Conservation (phyloP, 352 stramenopile species). For the Pythium oligandrum region DNA sequence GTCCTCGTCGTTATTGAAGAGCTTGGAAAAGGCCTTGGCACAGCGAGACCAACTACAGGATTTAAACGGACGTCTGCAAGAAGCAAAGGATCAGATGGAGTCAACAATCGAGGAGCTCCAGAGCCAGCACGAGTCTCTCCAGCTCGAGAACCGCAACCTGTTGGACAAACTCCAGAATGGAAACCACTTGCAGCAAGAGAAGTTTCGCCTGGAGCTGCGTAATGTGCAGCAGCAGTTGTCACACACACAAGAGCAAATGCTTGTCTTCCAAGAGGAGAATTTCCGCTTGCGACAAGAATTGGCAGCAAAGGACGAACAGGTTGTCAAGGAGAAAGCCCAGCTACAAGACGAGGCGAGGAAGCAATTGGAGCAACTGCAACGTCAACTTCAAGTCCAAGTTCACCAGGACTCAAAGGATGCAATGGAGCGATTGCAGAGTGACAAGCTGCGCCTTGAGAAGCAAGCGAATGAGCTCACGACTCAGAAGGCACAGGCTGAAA, state of each 20-base stretch:
- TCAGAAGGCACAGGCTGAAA: constrained; percentile 46
- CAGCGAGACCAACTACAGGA: constrained; percentile 70
- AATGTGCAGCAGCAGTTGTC: constrained; percentile 57
- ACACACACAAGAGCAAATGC: constrained; percentile 63
- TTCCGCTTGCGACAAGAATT: constrained; percentile 49
- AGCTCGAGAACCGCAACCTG: constrained; percentile 62
- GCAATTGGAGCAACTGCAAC: constrained; percentile 51
- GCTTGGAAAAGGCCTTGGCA: constrained; percentile 61
- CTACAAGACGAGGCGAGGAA: constrained; percentile 55
- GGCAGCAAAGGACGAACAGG: constrained; percentile 50
- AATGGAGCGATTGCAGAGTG: constrained; percentile 31
- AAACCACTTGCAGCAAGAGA: constrained; percentile 65
- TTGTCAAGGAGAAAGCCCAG: constrained; percentile 47
- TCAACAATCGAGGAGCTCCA: constrained; percentile 54
- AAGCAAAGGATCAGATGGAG: constrained; percentile 46
- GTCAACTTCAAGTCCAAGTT: constrained; percentile 51
- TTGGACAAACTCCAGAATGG: constrained; percentile 66
- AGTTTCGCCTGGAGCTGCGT: constrained; percentile 59
- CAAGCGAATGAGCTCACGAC: constrained; percentile 37
- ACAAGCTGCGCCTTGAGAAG: constrained; percentile 38
- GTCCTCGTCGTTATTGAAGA: constrained; percentile 53
- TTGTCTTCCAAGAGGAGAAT: constrained; percentile 69
- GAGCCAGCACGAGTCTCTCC: constrained; percentile 51
- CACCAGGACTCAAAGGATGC: constrained; percentile 53
- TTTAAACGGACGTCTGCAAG: constrained; percentile 37